Evolutionary conservation across 768 basidiomycete species (phyloP).

Genomic region (Leucocoprinus leucothites): DNA sequence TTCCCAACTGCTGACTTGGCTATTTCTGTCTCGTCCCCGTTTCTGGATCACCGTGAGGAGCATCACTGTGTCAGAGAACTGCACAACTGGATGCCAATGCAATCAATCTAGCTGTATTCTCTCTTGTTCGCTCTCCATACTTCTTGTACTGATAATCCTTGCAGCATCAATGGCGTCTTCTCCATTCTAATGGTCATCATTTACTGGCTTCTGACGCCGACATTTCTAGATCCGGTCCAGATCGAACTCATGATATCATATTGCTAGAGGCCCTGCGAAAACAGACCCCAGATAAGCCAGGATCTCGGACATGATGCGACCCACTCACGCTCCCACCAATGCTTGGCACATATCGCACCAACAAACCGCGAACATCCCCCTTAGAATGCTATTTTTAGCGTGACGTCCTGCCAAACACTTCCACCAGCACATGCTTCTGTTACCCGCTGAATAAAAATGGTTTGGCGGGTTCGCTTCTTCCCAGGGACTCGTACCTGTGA

Average conservation of each 20-base stretch:
- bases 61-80: background rate
- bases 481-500: background rate
- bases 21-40: background rate
- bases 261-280: background rate
- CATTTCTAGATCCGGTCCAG: background rate
- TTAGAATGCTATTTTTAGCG: constrained; percentile 6
- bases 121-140: background rate
- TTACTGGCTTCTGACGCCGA: background rate
- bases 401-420: background rate
- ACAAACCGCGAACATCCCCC: background rate
- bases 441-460: background rate
- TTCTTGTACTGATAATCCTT: too few relatives aligned
- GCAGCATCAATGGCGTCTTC: too few relatives aligned
- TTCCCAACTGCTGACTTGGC: background rate
- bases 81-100: background rate
- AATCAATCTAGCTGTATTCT: too few relatives aligned
- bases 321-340: background rate
- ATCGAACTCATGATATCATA: background rate
- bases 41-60: too few relatives aligned
- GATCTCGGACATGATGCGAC: background rate
- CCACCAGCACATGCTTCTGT: constrained; percentile 4
- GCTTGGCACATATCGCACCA: background rate
- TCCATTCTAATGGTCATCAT: background rate
- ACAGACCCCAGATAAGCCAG: background rate
- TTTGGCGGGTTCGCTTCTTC: background rate